phyloP scores from a whole-genome alignment of 805 yeast species.

The Starmerella floris region DNA sequence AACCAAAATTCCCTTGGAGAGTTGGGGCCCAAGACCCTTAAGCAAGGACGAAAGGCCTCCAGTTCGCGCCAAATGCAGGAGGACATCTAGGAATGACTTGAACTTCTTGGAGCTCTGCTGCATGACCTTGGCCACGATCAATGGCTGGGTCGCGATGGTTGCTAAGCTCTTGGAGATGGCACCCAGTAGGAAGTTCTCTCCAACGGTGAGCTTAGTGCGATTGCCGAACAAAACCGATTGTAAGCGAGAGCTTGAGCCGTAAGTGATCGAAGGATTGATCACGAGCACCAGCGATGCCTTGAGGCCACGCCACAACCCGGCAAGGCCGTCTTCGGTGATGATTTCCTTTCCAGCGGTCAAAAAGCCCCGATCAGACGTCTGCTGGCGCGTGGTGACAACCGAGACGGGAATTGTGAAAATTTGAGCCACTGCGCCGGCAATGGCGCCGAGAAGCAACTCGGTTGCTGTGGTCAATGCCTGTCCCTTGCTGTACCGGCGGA shows the following conservation, averaged over 20 bases:
- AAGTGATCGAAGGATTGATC: slow-evolving; percentile 74
- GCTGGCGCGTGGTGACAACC: slow-evolving; percentile 54
- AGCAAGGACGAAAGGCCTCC: slow-evolving; percentile 57
- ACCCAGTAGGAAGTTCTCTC: slow-evolving; percentile 58
- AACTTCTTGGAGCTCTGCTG: slow-evolving; percentile 41
- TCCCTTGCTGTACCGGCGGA: slow-evolving; percentile 29
- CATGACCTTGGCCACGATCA: slow-evolving; percentile 73
- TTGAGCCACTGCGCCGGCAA: slow-evolving; percentile 74
- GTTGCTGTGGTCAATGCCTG: slow-evolving; percentile 39
- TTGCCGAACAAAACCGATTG: slow-evolving; percentile 37
- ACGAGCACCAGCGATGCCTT: slow-evolving; percentile 69
- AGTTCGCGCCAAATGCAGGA: slow-evolving; percentile 43
- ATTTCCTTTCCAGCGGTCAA: slow-evolving; percentile 38
- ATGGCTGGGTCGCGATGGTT: slow-evolving; percentile 67
- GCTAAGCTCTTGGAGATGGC: slow-evolving; percentile 73
- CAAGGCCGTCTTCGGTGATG: slow-evolving; percentile 46
- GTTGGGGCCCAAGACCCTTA: slow-evolving; percentile 71
- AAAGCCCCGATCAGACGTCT: slow-evolving; percentile 29
- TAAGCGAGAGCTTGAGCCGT: slow-evolving; percentile 63
- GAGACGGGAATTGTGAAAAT: slow-evolving; percentile 69
- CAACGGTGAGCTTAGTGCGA: slow-evolving; percentile 37
- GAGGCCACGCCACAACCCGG: slow-evolving; percentile 72
- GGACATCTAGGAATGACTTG: slow-evolving; percentile 48
- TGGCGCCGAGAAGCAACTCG: slow-evolving; percentile 61
- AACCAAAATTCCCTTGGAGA: slow-evolving; percentile 66